Evolutionary conservation across 1,284 basidiomycete species (phyloP).

Genomic region (Mycena citricolor): DNA sequence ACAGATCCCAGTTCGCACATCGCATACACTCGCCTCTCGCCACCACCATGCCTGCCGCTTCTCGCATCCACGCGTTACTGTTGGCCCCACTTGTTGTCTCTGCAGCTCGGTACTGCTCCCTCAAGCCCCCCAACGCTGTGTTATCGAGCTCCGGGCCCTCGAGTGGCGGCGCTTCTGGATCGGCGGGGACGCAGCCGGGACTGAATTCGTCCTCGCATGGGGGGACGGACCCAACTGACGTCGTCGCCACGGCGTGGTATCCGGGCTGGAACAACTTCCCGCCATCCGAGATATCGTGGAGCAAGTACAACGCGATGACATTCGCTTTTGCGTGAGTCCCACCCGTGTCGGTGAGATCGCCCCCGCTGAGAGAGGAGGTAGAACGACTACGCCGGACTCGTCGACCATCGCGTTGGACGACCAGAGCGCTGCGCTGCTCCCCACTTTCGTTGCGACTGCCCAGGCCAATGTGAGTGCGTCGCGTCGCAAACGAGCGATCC

Average conservation of each 20-base stretch:
- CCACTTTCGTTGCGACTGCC: constrained; percentile 50
- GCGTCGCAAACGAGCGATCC: neutral
- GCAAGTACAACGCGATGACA: constrained; percentile 53
- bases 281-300: constrained; percentile 47
- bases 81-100: neutral
- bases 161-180: neutral
- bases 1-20: no score
- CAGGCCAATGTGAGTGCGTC: constrained; percentile 43
- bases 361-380: constrained; percentile 20
- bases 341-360: neutral
- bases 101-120: constrained; percentile 11
- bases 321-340: constrained; percentile 58
- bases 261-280: constrained; percentile 48
- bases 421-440: constrained; percentile 41
- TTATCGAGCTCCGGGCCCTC: neutral
- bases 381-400: constrained; percentile 43
- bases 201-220: constrained; percentile 7
- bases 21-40: no score
- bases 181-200: no score
- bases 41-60: no score
- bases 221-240: constrained; percentile 15
- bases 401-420: constrained; percentile 38
- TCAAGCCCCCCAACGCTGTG: constrained; percentile 8
- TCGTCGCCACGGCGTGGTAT: constrained; percentile 55
- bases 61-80: neutral